phyloP scores from a whole-genome alignment of 2,329 filamentous ascomycete species.

The Stachybotrys elegans region DNA sequence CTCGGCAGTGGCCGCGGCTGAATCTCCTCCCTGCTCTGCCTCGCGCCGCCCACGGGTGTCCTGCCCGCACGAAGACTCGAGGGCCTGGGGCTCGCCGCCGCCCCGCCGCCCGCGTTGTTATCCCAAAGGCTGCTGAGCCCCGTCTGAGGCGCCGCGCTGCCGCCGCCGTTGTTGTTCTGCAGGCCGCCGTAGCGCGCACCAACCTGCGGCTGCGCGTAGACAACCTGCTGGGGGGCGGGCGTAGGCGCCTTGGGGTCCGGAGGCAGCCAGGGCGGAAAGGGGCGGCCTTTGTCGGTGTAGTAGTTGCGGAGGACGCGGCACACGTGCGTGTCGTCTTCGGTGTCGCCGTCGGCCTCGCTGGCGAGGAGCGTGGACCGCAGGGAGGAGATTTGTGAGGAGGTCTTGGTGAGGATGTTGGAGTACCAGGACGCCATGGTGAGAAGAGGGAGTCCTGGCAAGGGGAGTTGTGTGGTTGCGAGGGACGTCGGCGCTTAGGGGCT shows the following conservation, averaged over 20 bases:
- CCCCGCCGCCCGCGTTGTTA: slow-evolving; percentile 27
- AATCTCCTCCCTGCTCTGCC: slow-evolving; percentile 23
- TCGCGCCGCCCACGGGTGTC: slow-evolving; percentile 24
- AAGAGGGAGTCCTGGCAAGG: too few relatives aligned
- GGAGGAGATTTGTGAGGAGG: slow-evolving; percentile 60
- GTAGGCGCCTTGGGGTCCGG: slow-evolving; percentile 70
- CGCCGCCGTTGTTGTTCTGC: slow-evolving; percentile 21
- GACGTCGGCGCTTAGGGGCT: too few relatives aligned
- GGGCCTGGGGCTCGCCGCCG: slow-evolving; percentile 26
- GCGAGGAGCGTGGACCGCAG: slow-evolving; percentile 65
- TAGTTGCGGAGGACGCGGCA: slow-evolving; percentile 89
- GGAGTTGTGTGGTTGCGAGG: too few relatives aligned
- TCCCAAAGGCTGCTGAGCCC: slow-evolving; percentile 58
- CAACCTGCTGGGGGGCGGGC: slow-evolving; percentile 48
- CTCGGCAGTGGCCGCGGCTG: slow-evolving; percentile 58
- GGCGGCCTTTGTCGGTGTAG: slow-evolving; percentile 81
- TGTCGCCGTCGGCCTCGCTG: slow-evolving; percentile 63
- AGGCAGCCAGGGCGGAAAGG: slow-evolving; percentile 82
- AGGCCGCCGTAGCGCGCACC: slow-evolving; percentile 49
- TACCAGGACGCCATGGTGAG: slow-evolving; percentile 72
- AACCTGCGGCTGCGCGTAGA: slow-evolving; percentile 48
- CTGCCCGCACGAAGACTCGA: slow-evolving; percentile 43
- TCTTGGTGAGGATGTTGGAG: slow-evolving; percentile 64
- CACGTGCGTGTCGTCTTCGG: slow-evolving; percentile 89
- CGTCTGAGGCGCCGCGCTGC: slow-evolving; percentile 17